These are phyloP conservation scores for Apostasia ramifera DNA, from an alignment of 106 monocot genomes.

Conservation along the genomic window DNA sequence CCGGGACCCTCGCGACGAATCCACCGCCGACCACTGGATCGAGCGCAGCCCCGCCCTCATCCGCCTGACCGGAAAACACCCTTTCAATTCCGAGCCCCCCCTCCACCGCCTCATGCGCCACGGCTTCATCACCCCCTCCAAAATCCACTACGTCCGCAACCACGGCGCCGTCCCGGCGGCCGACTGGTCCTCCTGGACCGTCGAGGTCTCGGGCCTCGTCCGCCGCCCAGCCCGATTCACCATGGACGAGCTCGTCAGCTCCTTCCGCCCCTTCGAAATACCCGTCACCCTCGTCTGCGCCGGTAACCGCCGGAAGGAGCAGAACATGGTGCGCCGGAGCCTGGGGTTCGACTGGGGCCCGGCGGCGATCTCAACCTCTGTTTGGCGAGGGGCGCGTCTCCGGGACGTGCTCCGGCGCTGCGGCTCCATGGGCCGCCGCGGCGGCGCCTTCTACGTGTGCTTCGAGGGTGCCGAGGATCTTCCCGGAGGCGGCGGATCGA, in stretches of 20 bases:
- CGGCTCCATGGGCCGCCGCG: slow-evolving; percentile 26
- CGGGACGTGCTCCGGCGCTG: slow-evolving; percentile 62
- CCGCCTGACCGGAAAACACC: slow-evolving; percentile 94
- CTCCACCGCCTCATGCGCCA: slow-evolving; percentile 65
- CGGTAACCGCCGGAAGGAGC: slow-evolving; percentile 94
- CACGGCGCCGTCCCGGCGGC: slow-evolving; percentile 76
- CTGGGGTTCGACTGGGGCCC: slow-evolving; percentile 95
- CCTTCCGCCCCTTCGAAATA: slow-evolving; percentile 49
- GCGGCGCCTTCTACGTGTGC: slow-evolving; percentile 56
- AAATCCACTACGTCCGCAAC: slow-evolving; percentile 95
- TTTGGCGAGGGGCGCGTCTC: slow-evolving; percentile 76
- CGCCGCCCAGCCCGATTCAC: slow-evolving; percentile 33
- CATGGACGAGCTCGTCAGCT: slow-evolving; percentile 52
- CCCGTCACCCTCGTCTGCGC: slow-evolving; percentile 94
- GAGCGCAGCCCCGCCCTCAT: slow-evolving; percentile 60
- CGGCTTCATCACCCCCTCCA: slow-evolving; percentile 83
- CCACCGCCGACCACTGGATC: slow-evolving; percentile 73
- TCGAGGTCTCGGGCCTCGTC: slow-evolving; percentile 66
- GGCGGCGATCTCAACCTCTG: slow-evolving; percentile 62
- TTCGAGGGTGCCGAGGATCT: slow-evolving; percentile 93
- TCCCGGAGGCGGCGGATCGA: slow-evolving; percentile 82
- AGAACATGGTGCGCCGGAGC: slow-evolving; percentile 84
- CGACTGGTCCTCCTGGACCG: slow-evolving; percentile 54
- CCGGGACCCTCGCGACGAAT: slow-evolving; percentile 59
- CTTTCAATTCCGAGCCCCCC: slow-evolving; percentile 87